phyloP scores from a whole-genome alignment of 169 alveolate species.

The Plasmodium coatneyi region DNA sequence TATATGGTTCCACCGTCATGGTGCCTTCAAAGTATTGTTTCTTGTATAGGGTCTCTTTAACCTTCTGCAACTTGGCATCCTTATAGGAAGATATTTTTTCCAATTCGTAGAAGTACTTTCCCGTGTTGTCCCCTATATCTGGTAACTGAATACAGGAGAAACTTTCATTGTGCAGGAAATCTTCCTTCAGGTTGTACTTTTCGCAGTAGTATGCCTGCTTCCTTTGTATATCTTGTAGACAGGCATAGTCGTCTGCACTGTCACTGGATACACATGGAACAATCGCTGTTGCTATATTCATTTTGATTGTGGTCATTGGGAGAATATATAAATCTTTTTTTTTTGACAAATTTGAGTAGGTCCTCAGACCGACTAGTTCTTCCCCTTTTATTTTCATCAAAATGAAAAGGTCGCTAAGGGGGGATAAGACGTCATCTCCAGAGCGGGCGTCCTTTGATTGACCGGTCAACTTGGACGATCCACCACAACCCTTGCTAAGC shows the following conservation, averaged over 20 bases:
- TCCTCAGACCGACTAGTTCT: conserved; percentile 94
- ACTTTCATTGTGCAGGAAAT: conserved; percentile 89
- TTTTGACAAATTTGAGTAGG: conserved; percentile 94
- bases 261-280: conserved; percentile 99
- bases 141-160: conserved; percentile 94
- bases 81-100: conserved; percentile 92
- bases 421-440: background rate
- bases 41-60: conserved; percentile 96
- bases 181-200: conserved; percentile 82
- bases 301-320: conserved; percentile 98
- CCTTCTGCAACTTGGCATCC: conserved; percentile 94
- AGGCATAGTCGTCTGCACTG: conserved; percentile 99
- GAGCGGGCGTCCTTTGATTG: background rate
- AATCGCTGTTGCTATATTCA: conserved; percentile 97
- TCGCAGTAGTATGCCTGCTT: conserved; percentile 88
- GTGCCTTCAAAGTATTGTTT: conserved; percentile 98
- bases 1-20: conserved; percentile 92
- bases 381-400: conserved; percentile 88
- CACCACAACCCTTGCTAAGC: background rate
- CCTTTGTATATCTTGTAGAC: conserved; percentile 92
- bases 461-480: background rate
- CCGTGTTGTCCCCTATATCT: conserved; percentile 86
- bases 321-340: conserved; percentile 94
- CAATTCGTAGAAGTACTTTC: conserved; percentile 83
- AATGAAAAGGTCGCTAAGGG: conserved; percentile 54